Percentiles rank a stretch among this genome's conserved stretches.
Evolutionary conservation across 176 grass and related monocot species (phyloP).

Genomic region (Zoysia japonica): DNA sequence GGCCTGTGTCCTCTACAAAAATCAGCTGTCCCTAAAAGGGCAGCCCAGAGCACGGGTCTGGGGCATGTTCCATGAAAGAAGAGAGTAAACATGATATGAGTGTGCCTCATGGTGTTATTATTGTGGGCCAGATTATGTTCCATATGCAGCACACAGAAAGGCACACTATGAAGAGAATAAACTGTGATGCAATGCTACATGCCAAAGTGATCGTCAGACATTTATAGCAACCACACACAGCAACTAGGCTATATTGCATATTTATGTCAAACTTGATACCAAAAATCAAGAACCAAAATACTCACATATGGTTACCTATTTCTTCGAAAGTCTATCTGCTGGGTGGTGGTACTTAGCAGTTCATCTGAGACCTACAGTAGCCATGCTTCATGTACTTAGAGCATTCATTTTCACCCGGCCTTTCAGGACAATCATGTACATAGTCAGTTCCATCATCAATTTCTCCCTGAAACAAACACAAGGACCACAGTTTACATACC

Average conservation of each 20-base stretch:
- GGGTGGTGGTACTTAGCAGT: conserved; percentile 65
- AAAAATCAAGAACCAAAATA: background rate
- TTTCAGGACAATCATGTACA: conserved; percentile 45
- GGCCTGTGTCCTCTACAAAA: background rate
- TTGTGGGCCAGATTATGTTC: background rate
- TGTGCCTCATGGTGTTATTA: background rate
- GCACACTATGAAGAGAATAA: background rate
- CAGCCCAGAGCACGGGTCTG: background rate
- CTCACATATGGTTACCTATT: conserved; percentile 20
- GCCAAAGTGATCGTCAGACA: background rate
- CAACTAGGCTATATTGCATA: background rate
- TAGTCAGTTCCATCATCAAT: conserved; percentile 15
- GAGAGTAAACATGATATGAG: background rate
- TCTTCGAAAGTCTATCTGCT: conserved; percentile 18
- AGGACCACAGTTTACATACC: conserved; percentile 21
- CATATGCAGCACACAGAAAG: conserved; percentile 12
- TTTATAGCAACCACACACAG: background rate
- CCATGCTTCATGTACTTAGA: conserved; percentile 56
- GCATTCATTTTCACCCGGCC: conserved; percentile 49
- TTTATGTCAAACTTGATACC: background rate
- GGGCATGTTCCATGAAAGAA: background rate
- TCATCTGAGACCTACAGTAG: conserved; percentile 50
- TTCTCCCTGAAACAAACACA: conserved; percentile 44
- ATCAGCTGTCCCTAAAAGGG: background rate
- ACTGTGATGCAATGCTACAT: background rate